Conservation (phyloP, 2,329 filamentous ascomycete species). For the Phoma sp. region DNA sequence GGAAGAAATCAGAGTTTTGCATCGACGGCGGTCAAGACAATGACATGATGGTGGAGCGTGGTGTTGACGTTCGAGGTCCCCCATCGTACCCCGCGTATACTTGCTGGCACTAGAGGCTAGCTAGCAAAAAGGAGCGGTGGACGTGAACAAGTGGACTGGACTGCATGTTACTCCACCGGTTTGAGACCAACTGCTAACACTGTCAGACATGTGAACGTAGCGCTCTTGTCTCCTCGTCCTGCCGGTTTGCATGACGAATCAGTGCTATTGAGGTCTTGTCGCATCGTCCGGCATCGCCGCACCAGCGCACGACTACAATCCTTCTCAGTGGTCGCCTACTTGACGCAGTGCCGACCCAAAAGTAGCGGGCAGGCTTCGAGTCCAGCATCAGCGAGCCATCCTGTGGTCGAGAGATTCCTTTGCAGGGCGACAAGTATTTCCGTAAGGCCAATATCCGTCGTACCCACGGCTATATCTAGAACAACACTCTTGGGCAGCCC, state of each 20-base stretch:
- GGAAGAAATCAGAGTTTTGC: background rate
- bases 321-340: conserved; percentile 1
- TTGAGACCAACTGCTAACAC: background rate
- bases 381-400: background rate
- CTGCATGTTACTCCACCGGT: conserved; percentile 4
- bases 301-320: conserved; percentile 3
- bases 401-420: background rate
- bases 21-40: conserved; percentile 21
- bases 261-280: background rate
- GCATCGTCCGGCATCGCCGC: background rate
- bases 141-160: conserved; percentile 1
- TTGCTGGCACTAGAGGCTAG: background rate
- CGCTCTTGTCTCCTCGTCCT: background rate
- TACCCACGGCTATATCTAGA: conserved; percentile 15
- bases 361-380: background rate
- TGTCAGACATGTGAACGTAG: background rate
- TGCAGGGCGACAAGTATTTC: conserved; percentile 11
- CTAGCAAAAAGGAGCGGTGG: conserved; percentile 7
- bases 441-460: conserved; percentile 7
- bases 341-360: background rate
- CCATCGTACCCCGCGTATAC: conserved; percentile 16
- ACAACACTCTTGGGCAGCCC: conserved; percentile 5
- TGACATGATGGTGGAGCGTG: conserved; percentile 9
- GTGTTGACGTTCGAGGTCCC: conserved; percentile 1
- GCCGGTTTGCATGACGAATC: too few relatives aligned